Evolutionary conservation across 2,329 filamentous ascomycete species (phyloP).

Genomic region (Monosporascus cannonballus): DNA sequence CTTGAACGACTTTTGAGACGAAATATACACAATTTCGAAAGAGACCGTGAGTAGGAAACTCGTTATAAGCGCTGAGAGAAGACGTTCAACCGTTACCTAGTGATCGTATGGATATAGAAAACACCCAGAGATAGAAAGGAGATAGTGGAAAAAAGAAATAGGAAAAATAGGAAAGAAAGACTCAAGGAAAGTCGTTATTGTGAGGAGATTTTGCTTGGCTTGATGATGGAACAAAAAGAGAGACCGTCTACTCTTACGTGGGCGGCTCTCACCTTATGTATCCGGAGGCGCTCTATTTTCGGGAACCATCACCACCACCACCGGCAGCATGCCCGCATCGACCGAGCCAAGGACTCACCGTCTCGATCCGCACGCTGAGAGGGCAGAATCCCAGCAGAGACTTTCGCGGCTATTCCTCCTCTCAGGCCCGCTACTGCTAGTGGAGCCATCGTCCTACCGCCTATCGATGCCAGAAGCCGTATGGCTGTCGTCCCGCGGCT

Average conservation of each 20-base stretch:
- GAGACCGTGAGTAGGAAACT: conserved; percentile 16
- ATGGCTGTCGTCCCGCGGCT: not conserved
- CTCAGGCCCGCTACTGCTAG: not conserved
- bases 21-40: conserved; percentile 9
- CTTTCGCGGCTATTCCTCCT: not conserved
- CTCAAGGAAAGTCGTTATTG: conserved; percentile 20
- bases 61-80: conserved; percentile 13
- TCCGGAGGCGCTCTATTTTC: not conserved
- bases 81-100: conserved; percentile 13
- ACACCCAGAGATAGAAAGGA: conserved; percentile 18
- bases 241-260: conserved; percentile 3
- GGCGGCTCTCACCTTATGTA: conserved; percentile 18
- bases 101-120: conserved; percentile 14
- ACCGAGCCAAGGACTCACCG: not conserved
- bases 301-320: not conserved
- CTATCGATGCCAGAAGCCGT: too few relatives aligned
- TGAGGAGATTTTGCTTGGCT: conserved; percentile 8
- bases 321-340: not conserved
- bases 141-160: conserved; percentile 18
- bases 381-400: not conserved
- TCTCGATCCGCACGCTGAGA: not conserved
- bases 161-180: conserved; percentile 21
- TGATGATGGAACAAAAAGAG: conserved; percentile 13
- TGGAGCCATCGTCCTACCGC: too few relatives aligned
- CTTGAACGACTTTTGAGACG: conserved; percentile 5